Base-by-base conservation (phyloP, 768 basidiomycete genomes). In the Amanita brunnescens region DNA sequence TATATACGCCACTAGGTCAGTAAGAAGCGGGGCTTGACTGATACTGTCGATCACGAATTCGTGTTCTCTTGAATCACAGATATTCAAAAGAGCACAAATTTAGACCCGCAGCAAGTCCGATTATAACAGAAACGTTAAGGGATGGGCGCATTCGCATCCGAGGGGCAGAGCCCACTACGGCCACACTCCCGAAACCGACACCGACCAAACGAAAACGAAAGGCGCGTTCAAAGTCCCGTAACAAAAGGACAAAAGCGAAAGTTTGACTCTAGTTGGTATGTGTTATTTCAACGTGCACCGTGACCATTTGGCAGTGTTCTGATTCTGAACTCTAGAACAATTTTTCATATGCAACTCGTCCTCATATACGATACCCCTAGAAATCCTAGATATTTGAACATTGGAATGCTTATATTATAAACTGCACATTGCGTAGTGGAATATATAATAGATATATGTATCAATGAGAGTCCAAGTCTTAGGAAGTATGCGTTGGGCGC, bases 41-140 rank as follows among this genome's bases (percentile, higher is more conserved):
- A 23, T 33, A n/a, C 16, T 13, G 26, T 18, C 21, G 7, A 29
- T 29, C 26, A 29, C 26, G 26, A 3, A 7, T 3, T 29, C 26
- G 26, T 29, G 26, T 45, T 32, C 34, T n/a, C 1, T 13, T 45
- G 50, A 30, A 5, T 38, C 18, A 2, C 21, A 92, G 91, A 55
- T 93, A 92, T 61, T 91, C 87, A 10, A 83, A 85, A 54, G 83
- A 90, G 59, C 78, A 77, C 70, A 89, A 83, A 64, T 91, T 77
- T 62, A 73, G 90, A 20, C 90, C 91, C 0, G 90, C 91, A 9
- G 88, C 90, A 5, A 90, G 86, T 54, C 89, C 91, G 9, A 70
- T 92, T 38, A 75, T 92, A 57, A 91, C 86, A 0, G 87, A 91
- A 61, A 75, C 70, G 16, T 67, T 92, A 54, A 78, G 79, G 55